Evolutionary conservation across 2,329 filamentous ascomycete genomes (phyloP).

Genomic region (Ophiocordyceps camponoti-floridani): DNA sequence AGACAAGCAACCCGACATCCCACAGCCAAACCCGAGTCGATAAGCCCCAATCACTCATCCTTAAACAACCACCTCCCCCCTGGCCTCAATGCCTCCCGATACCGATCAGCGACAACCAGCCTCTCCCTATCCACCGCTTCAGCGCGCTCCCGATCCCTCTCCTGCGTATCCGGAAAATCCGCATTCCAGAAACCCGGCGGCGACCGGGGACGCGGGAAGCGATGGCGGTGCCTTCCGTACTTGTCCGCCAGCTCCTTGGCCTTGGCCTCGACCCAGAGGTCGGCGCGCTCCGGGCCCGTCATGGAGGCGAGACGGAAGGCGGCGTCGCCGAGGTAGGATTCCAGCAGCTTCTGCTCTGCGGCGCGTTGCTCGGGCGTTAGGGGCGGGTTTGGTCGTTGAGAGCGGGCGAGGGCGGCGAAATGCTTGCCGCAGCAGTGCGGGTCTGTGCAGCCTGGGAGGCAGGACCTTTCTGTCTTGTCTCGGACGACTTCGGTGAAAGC

Average conservation of each 20-base stretch:
- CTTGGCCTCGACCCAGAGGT: constrained; percentile 58
- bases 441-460: constrained; percentile 56
- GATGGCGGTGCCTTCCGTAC: constrained; percentile 60
- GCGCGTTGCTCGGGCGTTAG: constrained; percentile 15
- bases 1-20: no score
- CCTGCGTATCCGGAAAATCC: constrained; percentile 81
- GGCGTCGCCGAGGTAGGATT: constrained; percentile 38
- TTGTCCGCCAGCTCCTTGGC: constrained; percentile 55
- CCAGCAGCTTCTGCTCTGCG: constrained; percentile 31
- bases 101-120: constrained; percentile 51
- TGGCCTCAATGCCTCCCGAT: constrained; percentile 63
- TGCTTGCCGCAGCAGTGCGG: constrained; percentile 59
- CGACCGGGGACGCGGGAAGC: constrained; percentile 50
- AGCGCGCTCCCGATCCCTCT: constrained; percentile 45
- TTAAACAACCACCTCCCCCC: constrained; percentile 65
- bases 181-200: constrained; percentile 84
- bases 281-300: constrained; percentile 39
- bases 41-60: constrained; percentile 41
- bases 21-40: neutral
- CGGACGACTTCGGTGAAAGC: constrained; percentile 64
- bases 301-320: constrained; percentile 41
- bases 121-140: constrained; percentile 47
- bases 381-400: constrained; percentile 23
- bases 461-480: constrained; percentile 47
- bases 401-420: constrained; percentile 47